Base-by-base conservation (phyloP, 2,329 filamentous ascomycete species). In the Fusarium chlamydosporum region DNA sequence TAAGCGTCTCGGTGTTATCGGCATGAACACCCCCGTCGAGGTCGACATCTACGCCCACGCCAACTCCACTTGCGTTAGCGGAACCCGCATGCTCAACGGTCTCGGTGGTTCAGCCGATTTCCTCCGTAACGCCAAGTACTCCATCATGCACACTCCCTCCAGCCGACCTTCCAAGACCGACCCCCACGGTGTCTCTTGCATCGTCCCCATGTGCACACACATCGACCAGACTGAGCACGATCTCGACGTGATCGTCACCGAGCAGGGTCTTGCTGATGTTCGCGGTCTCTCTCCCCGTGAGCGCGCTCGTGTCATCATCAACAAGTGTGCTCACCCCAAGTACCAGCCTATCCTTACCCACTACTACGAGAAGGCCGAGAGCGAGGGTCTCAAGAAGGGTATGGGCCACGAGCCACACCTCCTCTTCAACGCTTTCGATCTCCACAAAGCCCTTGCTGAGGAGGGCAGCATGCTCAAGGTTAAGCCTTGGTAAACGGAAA, bases 11-110 rank as follows among this genome's bases (percentile, higher is more conserved):
- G 93, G 93, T 65, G 90, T 94, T 71, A 97, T 97, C 73, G 93
- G 92, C 78, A 97, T 97, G 93, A 97, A 97, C 86, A 97, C 93
- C 0, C 93, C 93, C 23, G 92, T 97, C 46, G 94, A 97, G 81
- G 93, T 97, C 16, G 94, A 97, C 81, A 96, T 97, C 75, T 97
- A 97, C 82, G 94, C 93, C 3, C 93, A 97, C 82, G 94, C 94
- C 74, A 97, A 97, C 87, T 91, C 87, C 65, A 97, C 93, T 56
- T 94, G 92, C 76, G 93, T 97, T 23, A 93, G 96, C 89, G 93
- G 94, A 68, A 91, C 87, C 65, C 90, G 94, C 59, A 96, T 95
- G 92, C 86, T 96, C 64, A 95, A 95, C 82, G 92, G 92, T 12
- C 88, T 96, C 8, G 92, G 92, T 50, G 92, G 92, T 6, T 92